phyloP scores from a whole-genome alignment of 768 basidiomycete genomes.

The Amanita phalloides region DNA sequence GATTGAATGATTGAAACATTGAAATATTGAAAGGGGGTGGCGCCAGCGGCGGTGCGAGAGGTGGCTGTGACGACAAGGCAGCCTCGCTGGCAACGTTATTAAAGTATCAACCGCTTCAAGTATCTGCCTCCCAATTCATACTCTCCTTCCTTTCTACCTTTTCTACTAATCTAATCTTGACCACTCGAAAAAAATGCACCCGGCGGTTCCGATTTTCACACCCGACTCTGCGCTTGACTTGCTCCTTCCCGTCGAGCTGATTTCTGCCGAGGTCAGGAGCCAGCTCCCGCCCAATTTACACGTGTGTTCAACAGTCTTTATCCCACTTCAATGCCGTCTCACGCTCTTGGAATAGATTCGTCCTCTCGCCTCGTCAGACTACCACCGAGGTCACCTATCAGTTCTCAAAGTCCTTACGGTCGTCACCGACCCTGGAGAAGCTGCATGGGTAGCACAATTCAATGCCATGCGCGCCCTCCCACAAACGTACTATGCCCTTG shows the following conservation, averaged over 20 bases:
- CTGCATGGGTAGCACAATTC: constrained; percentile 65
- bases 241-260: constrained; percentile 62
- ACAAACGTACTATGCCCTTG: constrained; percentile 73
- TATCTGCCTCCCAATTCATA: background rate
- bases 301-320: constrained; percentile 27
- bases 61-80: background rate
- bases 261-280: constrained; percentile 51
- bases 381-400: constrained; percentile 71
- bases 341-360: constrained; percentile 50
- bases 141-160: background rate
- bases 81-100: background rate
- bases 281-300: constrained; percentile 58
- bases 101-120: background rate
- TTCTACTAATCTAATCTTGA: too few relatives aligned
- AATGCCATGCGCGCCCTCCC: constrained; percentile 40
- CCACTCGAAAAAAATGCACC: background rate
- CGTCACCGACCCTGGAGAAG: constrained; percentile 52
- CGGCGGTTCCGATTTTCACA: constrained; percentile 27
- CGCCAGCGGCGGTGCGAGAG: background rate
- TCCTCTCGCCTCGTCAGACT: constrained; percentile 80
- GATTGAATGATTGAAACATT: too few relatives aligned
- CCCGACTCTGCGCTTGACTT: constrained; percentile 64
- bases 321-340: background rate
- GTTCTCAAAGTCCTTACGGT: constrained; percentile 74
- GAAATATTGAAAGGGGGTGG: background rate